A percentile compares a stretch with the other conserved stretches of the same genome.
Conservation (phyloP, 768 basidiomycete species). For the Kwoniella bestiolae region DNA sequence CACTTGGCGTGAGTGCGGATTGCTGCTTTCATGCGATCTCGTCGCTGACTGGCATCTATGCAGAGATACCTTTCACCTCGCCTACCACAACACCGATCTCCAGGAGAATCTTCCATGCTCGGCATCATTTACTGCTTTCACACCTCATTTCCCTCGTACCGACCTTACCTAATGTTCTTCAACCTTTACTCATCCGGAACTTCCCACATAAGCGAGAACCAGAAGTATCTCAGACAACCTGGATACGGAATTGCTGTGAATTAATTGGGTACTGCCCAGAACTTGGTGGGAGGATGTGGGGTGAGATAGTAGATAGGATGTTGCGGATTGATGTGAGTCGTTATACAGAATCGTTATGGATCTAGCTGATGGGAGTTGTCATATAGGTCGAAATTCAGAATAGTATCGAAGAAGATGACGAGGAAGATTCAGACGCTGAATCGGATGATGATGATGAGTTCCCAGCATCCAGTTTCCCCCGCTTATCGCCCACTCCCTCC, state of each 20-base stretch:
- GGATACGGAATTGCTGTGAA: conserved; percentile 84
- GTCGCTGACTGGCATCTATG: conserved; percentile 66
- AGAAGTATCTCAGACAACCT: conserved; percentile 77
- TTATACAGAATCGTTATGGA: neutral
- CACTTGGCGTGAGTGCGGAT: conserved; percentile 71
- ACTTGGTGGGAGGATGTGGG: conserved; percentile 76
- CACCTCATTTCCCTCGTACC: conserved; percentile 89
- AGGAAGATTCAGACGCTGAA: conserved; percentile 57
- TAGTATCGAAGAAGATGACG: conserved; percentile 89
- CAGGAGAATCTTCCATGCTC: conserved; percentile 78
- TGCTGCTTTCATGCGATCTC: conserved; percentile 51
- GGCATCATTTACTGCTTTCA: conserved; percentile 80
- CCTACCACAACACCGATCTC: conserved; percentile 64
- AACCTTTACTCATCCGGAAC: conserved; percentile 77
- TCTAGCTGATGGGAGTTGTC: neutral
- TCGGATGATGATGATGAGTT: conserved; percentile 46
- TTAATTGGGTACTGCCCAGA: conserved; percentile 87
- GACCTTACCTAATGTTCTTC: conserved; percentile 82
- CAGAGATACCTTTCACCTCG: conserved; percentile 59
- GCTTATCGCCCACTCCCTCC: conserved; percentile 37
- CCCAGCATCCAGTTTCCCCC: conserved; percentile 4
- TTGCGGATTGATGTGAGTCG: conserved; percentile 88
- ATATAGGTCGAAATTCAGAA: conserved; percentile 91
- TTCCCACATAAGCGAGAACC: conserved; percentile 94
- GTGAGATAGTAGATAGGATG: conserved; percentile 87